Conservation (phyloP, 148 eudicot species). For the Amaranthus cruentus region DNA sequence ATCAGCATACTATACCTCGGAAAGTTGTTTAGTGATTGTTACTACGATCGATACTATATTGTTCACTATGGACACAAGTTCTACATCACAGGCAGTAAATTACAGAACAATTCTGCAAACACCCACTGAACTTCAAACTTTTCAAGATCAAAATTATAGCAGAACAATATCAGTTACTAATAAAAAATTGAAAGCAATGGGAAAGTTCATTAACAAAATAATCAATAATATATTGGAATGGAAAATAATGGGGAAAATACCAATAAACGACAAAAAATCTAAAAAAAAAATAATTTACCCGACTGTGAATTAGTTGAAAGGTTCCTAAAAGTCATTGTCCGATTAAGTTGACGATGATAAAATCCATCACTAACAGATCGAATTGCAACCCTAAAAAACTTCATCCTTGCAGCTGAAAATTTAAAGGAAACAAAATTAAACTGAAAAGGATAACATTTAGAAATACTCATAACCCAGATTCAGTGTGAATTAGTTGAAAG, state of each 20-base stretch:
- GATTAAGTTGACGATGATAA: constrained; percentile 18
- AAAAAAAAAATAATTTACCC: constrained; percentile 3
- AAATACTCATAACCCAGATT: neutral
- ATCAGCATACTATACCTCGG: too few relatives aligned
- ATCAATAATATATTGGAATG: neutral
- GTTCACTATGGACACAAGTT: neutral
- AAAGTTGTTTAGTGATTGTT: too few relatives aligned
- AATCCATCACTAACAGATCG: constrained; percentile 22
- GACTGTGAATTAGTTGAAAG: neutral
- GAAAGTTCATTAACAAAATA: neutral
- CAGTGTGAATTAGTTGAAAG: too few relatives aligned
- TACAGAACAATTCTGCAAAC: neutral
- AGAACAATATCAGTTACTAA: too few relatives aligned
- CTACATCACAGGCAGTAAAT: neutral
- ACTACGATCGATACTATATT: too few relatives aligned
- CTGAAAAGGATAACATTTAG: neutral
- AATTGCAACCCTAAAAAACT: constrained; percentile 13
- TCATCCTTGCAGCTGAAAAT: constrained; percentile 23
- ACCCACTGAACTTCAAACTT: neutral
- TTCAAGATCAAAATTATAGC: neutral
- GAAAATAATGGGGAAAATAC: neutral
- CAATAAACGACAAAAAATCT: neutral
- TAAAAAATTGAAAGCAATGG: too few relatives aligned
- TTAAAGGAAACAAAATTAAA: neutral
- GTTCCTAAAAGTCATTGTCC: neutral